phyloP scores from a whole-genome alignment of 768 basidiomycete genomes.

The Ramaria sp. region DNA sequence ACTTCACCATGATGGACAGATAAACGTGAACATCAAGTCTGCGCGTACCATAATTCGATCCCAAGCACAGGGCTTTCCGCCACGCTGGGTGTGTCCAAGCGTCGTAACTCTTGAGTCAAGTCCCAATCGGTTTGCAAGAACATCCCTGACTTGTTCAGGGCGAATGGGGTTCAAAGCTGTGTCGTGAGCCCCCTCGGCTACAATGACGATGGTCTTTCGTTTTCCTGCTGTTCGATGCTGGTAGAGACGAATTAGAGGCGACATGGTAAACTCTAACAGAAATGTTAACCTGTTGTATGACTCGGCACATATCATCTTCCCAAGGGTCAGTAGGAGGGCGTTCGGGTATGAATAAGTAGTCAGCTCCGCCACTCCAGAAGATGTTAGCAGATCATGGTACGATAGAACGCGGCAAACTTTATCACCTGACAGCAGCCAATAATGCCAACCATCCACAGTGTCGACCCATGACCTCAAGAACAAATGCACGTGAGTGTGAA shows the following conservation, averaged over 20 bases:
- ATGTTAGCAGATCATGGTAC: background rate
- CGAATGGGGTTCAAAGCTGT: conserved; percentile 81
- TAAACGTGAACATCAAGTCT: background rate
- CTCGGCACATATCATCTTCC: conserved; percentile 87
- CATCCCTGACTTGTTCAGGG: conserved; percentile 82
- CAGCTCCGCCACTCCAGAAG: conserved; percentile 64
- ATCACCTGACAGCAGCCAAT: conserved; percentile 81
- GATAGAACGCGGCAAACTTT: conserved; percentile 5
- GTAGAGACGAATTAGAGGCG: background rate
- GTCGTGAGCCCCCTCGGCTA: conserved; percentile 95
- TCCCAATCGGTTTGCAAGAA: conserved; percentile 76
- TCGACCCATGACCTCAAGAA: conserved; percentile 98
- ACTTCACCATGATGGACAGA: conserved; percentile 3
- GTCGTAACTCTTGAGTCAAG: conserved; percentile 96
- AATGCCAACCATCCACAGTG: conserved; percentile 99
- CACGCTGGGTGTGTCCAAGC: conserved; percentile 93
- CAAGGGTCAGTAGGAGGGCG: conserved; percentile 74
- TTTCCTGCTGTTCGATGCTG: conserved; percentile 90
- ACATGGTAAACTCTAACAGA: background rate
- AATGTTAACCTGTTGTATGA: conserved; percentile 61
- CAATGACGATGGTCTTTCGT: conserved; percentile 96
- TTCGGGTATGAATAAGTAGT: conserved; percentile 97
- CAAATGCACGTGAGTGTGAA: conserved; percentile 95
- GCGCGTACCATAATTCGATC: conserved; percentile 77
- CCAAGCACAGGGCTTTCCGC: conserved; percentile 85